Base-by-base conservation (phyloP, 257 asterid genomes). In the Rehmannia glutinosa region DNA sequence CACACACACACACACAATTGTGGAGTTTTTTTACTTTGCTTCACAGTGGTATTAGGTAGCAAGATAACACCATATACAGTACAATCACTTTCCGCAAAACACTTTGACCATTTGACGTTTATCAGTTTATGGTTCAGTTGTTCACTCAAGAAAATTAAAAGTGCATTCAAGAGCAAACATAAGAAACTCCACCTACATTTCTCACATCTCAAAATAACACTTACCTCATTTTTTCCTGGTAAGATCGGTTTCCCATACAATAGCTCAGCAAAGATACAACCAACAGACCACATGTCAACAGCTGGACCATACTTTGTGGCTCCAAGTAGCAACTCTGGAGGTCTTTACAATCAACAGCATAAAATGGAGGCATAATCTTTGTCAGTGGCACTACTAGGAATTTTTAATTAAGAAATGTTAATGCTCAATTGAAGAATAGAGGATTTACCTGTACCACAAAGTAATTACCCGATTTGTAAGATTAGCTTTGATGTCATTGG, bases 261-360 rank as follows among this genome's bases (percentile, higher is more conserved):
- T 69, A 93, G 96, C 76, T 93, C 98, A 56, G 97, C 97, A 75
- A 93, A 93, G 70, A 93, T 90, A 75, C 98, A 93, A 71, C 98
- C 98, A 65, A 90, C 98, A 17, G 98, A 93, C 98, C 98, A 93
- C 98, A 93, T 83, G 83, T 93, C 98, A 71, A 93, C 97, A 35
- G 97, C 85, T 39, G 98, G 95, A 61, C 97, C 98, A 78, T 93
- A 93, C 73, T 90, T 88, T 25, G 96, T 93, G 77, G 97, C 94
- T 77, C 98, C 98, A 56, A 93, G 96, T 68, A 93, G 92, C 77
- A 93, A 82, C 77, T 93, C 98, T 17, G 98, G 98, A 62, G 98
- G 98, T 80, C 98, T 93, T 73, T 47, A 60, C 39, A 66, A 58
- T 21, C 55, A 69, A 77, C 54, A 63, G 32, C 64, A 43, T 32